Evolutionary conservation across 2,329 filamentous ascomycete genomes (phyloP).

Genomic region (Pseudocercospora ulei): DNA sequence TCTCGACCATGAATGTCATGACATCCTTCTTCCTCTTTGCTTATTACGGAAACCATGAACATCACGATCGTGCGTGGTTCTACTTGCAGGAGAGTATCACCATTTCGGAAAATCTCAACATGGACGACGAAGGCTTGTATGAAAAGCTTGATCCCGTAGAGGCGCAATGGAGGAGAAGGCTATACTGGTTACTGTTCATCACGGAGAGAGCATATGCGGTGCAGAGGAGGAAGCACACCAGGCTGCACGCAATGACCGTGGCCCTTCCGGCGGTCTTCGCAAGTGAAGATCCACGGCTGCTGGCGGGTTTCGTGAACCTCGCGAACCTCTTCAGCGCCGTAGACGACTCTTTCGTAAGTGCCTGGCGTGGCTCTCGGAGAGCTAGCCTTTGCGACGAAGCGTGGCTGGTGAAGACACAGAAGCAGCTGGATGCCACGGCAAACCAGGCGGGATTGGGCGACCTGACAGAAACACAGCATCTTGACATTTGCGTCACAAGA

Average conservation of each 20-base stretch:
- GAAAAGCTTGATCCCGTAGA: constrained; percentile 29
- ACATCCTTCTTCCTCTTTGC: constrained; percentile 35
- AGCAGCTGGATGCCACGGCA: constrained; percentile 31
- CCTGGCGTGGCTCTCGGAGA: constrained; percentile 32
- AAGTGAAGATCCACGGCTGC: constrained; percentile 30
- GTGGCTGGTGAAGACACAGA: constrained; percentile 33
- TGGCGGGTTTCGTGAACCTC: constrained; percentile 34
- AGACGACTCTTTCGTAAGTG: constrained; percentile 33
- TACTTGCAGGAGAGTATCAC: constrained; percentile 34
- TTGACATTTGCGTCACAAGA: constrained; percentile 32
- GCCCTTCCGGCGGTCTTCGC: constrained; percentile 31
- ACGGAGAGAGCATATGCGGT: constrained; percentile 43
- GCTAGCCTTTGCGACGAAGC: constrained; percentile 32
- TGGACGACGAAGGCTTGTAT: constrained; percentile 32
- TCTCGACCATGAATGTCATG: constrained; percentile 30
- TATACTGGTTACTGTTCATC: constrained; percentile 50
- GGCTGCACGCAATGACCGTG: constrained; percentile 28
- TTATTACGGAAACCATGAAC: constrained; percentile 34
- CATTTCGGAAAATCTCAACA: constrained; percentile 30
- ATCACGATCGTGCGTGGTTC: constrained; percentile 31
- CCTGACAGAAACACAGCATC: constrained; percentile 32
- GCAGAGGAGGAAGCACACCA: constrained; percentile 31
- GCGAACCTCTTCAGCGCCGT: constrained; percentile 34
- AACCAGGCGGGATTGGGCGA: constrained; percentile 24
- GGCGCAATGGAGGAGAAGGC: constrained; percentile 32